Base-by-base conservation (phyloP, 192 early-diverging fungal species). In the Coemansia sp. region DNA sequence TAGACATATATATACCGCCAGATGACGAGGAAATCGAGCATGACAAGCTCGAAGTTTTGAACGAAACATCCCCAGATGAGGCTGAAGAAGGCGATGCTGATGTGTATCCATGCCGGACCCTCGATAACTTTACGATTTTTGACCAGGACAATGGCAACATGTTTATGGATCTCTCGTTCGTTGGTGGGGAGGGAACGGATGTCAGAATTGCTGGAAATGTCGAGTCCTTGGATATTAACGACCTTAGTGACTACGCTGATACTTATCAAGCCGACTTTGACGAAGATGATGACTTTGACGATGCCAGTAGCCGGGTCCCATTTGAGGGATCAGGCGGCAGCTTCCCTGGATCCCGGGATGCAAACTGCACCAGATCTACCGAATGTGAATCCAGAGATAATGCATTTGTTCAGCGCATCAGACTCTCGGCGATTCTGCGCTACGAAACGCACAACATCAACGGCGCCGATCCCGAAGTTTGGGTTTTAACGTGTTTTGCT, bases 61-160 rank as follows among this genome's bases (percentile, higher is more conserved):
- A 76, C 23, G 84, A 85, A 49, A 73, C 64, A 13, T 35, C 65
- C 23, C 59, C 55, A 10, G 66, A 36, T 4, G 76, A 74, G 15
- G 9, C 35, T 5, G 65, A 64, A 15, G 61, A 46, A 7, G 75
- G 69, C 34, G 41, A 38, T 9, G 62, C 15, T 23, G 75, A 73
- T 23, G 70, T 76, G 22, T 46, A 83, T 14, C 84, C 84, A 0
- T 83, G 83, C 38, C 83, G 86, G 23, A 70, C 65, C 9, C 66
- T 87, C 19, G 76, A 85, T 54, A 67, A 85, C 63, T 87, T 87
- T 75, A 71, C 84, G 5, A 62, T 85, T 15, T 87, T 71, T 59
- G 82, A 87, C 58, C 56, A 70, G 38, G 56, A 62, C 32, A 4
- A 58, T 54, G 58, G 62, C 14, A 82, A 83, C 42, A 19, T 14